Conservation (phyloP, 495 filamentous ascomycete genomes). For the Pyronema domesticum region DNA sequence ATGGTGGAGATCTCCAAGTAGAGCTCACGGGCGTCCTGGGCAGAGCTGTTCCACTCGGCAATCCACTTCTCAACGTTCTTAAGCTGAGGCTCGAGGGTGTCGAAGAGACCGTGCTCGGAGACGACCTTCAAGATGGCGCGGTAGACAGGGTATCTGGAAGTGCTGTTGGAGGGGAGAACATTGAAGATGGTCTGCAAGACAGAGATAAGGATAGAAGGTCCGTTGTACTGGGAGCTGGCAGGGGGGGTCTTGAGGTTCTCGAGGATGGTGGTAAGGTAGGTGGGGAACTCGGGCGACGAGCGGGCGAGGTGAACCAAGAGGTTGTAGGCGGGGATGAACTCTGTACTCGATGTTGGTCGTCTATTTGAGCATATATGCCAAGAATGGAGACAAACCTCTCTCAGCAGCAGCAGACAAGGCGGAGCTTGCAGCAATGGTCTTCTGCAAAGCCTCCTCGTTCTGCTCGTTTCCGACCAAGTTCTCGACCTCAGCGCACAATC, state of each 20-base stretch:
- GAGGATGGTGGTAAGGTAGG: conserved; percentile 74
- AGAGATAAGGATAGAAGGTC: conserved; percentile 64
- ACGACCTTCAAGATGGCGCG: conserved; percentile 66
- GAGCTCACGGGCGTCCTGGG: conserved; percentile 63
- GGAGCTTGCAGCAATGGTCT: conserved; percentile 56
- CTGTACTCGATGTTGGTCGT: conserved; percentile 27
- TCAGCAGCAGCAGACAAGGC: conserved; percentile 68
- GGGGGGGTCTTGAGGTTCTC: conserved; percentile 72
- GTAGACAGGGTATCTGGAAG: conserved; percentile 74
- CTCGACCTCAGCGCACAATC: conserved; percentile 13
- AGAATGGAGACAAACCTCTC: conserved; percentile 40
- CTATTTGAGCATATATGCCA: neutral
- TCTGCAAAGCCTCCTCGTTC: conserved; percentile 74
- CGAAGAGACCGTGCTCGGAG: conserved; percentile 52
- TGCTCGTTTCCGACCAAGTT: conserved; percentile 49
- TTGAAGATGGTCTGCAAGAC: conserved; percentile 95
- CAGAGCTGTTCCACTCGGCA: conserved; percentile 60
- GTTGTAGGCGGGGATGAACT: conserved; percentile 89
- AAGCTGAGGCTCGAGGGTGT: conserved; percentile 61
- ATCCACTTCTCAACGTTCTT: conserved; percentile 67
- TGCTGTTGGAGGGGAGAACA: conserved; percentile 55
- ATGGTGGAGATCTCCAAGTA: conserved; percentile 62
- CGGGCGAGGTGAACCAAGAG: conserved; percentile 81
- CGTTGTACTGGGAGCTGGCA: conserved; percentile 65
- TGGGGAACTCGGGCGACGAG: conserved; percentile 62